These are phyloP conservation scores for Pleodorina starrii DNA, from an alignment of 139 green algal species.

Conservation along the genomic window DNA sequence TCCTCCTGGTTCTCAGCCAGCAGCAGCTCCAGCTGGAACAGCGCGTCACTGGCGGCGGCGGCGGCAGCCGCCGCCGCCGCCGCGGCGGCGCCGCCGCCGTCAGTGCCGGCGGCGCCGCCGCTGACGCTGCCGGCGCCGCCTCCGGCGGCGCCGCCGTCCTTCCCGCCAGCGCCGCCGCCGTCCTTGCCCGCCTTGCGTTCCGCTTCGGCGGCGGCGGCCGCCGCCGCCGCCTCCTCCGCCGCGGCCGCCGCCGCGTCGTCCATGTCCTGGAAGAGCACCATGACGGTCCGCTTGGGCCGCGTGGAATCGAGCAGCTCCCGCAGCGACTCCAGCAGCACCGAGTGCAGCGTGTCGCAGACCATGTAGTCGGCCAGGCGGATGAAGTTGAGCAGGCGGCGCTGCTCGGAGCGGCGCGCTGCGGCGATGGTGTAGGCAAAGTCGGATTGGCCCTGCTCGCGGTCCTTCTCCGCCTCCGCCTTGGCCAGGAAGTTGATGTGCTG, in stretches of 20 bases:
- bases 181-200: conserved; percentile 25
- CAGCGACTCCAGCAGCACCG: conserved; percentile 73
- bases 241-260: conserved; percentile 16
- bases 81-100: background rate
- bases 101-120: background rate
- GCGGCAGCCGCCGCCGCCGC: background rate
- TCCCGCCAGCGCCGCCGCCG: too few species aligned
- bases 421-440: conserved; percentile 86
- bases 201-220: background rate
- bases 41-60: conserved; percentile 32
- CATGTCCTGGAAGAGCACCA: conserved; percentile 22
- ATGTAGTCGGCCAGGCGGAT: conserved; percentile 86
- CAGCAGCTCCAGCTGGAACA: conserved; percentile 80
- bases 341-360: conserved; percentile 83
- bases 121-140: background rate
- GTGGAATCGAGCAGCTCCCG: conserved; percentile 61
- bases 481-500: conserved; percentile 42
- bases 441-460: conserved; percentile 56
- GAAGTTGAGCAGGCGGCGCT: conserved; percentile 81
- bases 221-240: conserved; percentile 24
- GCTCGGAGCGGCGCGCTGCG: conserved; percentile 79
- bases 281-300: conserved; percentile 12
- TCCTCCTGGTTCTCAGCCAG: conserved; percentile 59
- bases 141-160: too few species aligned
- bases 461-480: conserved; percentile 57